These are phyloP conservation scores for Phytophthora colocasiae DNA, from an alignment of 352 stramenopile genomes.

Conservation along the genomic window DNA sequence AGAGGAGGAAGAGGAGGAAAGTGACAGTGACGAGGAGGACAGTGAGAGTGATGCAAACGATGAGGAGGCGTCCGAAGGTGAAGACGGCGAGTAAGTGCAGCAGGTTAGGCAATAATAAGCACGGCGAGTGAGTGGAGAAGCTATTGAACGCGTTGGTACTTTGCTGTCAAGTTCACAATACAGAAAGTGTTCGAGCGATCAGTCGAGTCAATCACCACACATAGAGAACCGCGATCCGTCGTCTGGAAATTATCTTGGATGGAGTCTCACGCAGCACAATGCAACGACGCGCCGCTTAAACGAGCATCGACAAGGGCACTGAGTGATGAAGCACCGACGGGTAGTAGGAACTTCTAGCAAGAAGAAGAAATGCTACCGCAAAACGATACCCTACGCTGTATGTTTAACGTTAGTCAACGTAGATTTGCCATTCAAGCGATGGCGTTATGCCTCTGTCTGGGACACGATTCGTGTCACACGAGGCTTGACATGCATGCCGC, in stretches of 20 bases:
- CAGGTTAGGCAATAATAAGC: neutral
- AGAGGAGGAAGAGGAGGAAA: conserved; percentile 36
- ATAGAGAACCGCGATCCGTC: conserved; percentile 1
- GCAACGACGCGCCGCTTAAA: neutral
- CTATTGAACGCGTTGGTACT: neutral
- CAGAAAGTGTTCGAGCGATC: too few species aligned
- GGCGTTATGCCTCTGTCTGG: neutral
- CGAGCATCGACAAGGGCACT: neutral
- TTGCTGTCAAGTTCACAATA: too few species aligned
- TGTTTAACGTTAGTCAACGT: too few species aligned
- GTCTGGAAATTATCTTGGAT: neutral
- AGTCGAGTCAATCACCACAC: neutral
- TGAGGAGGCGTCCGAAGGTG: conserved; percentile 12
- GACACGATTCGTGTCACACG: conserved; percentile 7
- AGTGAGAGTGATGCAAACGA: conserved; percentile 12
- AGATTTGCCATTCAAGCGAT: neutral
- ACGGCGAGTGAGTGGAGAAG: neutral
- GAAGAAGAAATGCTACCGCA: too few species aligned
- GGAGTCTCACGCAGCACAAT: conserved; percentile 1
- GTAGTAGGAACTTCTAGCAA: too few species aligned
- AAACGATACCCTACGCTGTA: too few species aligned
- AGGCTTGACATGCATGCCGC: neutral
- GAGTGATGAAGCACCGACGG: neutral
- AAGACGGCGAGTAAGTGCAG: conserved; percentile 23
- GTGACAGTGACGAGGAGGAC: conserved; percentile 32